These are phyloP conservation scores for Phytophthora colocasiae DNA, from an alignment of 352 stramenopile genomes.

Conservation along the genomic window DNA sequence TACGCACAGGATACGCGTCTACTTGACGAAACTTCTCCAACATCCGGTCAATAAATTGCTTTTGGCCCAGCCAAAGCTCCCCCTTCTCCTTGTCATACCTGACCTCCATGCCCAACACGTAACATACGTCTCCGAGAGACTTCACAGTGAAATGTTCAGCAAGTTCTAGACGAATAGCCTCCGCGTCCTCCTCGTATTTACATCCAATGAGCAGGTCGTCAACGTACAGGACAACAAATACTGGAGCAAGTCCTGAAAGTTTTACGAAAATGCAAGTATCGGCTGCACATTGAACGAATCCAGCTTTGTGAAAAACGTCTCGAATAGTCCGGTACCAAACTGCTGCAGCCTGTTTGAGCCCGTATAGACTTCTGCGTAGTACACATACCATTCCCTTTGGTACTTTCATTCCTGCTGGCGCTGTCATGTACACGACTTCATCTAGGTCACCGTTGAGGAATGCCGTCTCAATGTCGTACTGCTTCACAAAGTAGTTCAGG, in stretches of 20 bases:
- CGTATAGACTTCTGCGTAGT: constrained; percentile 40
- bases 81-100: not conserved
- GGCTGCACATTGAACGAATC: too few relatives aligned
- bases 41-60: too few relatives aligned
- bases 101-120: constrained; percentile 24
- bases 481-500: not conserved
- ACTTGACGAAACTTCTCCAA: too few relatives aligned
- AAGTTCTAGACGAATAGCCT: not conserved
- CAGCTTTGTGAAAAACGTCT: not conserved
- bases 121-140: constrained; percentile 7
- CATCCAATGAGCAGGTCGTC: too few relatives aligned
- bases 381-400: constrained; percentile 23
- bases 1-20: too few relatives aligned
- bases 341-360: constrained; percentile 41
- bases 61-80: too few relatives aligned
- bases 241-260: too few relatives aligned
- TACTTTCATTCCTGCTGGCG: constrained; percentile 18
- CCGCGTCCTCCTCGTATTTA: too few relatives aligned
- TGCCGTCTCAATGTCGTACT: constrained; percentile 9
- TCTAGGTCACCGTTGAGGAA: constrained; percentile 38
- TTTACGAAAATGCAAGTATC: too few relatives aligned
- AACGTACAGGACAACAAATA: too few relatives aligned
- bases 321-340: constrained; percentile 34
- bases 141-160: constrained; percentile 23
- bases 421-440: constrained; percentile 33